Evolutionary conservation across 2,329 filamentous ascomycete species (phyloP).

Genomic region (Cladophialophora yegresii): DNA sequence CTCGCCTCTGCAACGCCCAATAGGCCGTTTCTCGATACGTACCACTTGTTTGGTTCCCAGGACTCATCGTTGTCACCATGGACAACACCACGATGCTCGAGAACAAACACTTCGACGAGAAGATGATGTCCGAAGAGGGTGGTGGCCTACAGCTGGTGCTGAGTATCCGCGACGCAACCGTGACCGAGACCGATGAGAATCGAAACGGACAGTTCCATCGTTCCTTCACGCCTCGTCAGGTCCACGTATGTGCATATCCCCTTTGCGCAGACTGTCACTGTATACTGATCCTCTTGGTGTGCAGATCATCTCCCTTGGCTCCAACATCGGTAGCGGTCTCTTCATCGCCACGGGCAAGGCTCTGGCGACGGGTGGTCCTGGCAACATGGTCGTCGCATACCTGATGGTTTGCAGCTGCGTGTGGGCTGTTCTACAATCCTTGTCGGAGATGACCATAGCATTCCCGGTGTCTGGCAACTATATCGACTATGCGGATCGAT

Average conservation of each 20-base stretch:
- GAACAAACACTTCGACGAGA: background rate
- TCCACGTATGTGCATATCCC: background rate
- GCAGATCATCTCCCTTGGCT: constrained; percentile 31
- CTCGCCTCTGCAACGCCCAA: background rate
- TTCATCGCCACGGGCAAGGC: constrained; percentile 42
- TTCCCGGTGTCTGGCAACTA: constrained; percentile 45
- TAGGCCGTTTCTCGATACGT: background rate
- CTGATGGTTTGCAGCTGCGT: constrained; percentile 39
- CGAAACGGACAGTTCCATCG: constrained; percentile 6
- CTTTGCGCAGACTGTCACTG: background rate
- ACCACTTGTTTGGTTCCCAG: background rate
- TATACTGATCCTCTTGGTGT: background rate
- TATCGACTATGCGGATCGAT: constrained; percentile 45
- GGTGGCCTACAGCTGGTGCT: background rate
- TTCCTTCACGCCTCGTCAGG: constrained; percentile 3
- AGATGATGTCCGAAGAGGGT: background rate
- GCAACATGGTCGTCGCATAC: constrained; percentile 43
- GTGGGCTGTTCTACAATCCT: constrained; percentile 40
- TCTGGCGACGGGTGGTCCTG: constrained; percentile 39
- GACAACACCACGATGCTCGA: background rate
- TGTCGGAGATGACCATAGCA: constrained; percentile 45
- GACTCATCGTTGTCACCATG: background rate
- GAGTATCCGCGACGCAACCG: background rate
- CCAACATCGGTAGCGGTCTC: constrained; percentile 41
- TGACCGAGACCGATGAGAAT: background rate